Evolutionary conservation across 2,329 filamentous ascomycete genomes (phyloP).

Genomic region (Fusarium brachygibbosum): DNA sequence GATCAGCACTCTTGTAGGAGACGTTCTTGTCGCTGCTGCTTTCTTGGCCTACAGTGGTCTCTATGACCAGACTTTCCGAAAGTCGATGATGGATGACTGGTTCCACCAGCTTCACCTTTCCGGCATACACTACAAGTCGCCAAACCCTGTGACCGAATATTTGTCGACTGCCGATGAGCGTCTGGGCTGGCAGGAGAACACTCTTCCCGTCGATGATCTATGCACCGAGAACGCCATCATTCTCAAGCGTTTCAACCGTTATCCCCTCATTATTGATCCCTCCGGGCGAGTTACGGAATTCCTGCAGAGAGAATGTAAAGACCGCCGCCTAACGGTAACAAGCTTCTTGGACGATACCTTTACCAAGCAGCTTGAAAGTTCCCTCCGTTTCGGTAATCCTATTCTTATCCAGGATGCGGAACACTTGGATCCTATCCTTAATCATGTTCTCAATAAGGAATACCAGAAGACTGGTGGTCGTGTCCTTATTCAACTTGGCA

Average conservation of each 20-base stretch:
- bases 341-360: conserved; percentile 99
- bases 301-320: conserved; percentile 92
- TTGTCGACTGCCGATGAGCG: conserved; percentile 96
- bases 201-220: conserved; percentile 92
- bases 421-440: conserved; percentile 95
- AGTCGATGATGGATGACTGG: conserved; percentile 98
- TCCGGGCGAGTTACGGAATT: conserved; percentile 96
- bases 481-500: conserved; percentile 97
- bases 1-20: conserved; percentile 94
- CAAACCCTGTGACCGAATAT: conserved; percentile 96
- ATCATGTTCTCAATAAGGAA: conserved; percentile 99
- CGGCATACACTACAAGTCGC: conserved; percentile 92
- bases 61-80: conserved; percentile 98
- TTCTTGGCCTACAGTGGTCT: conserved; percentile 97
- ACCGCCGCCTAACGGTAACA: conserved; percentile 92
- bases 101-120: conserved; percentile 91
- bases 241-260: conserved; percentile 96
- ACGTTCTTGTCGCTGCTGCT: conserved; percentile 94
- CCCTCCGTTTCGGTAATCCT: conserved; percentile 95
- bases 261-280: conserved; percentile 97
- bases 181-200: conserved; percentile 93
- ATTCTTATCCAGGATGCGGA: conserved; percentile 99
- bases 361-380: conserved; percentile 97
- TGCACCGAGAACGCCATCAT: conserved; percentile 99
- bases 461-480: conserved; percentile 98